Evolutionary conservation across 2,329 filamentous ascomycete species (phyloP), one percentile per base, ranked within the genome.

Genomic region (Aurifilum marmelostoma): DNA sequence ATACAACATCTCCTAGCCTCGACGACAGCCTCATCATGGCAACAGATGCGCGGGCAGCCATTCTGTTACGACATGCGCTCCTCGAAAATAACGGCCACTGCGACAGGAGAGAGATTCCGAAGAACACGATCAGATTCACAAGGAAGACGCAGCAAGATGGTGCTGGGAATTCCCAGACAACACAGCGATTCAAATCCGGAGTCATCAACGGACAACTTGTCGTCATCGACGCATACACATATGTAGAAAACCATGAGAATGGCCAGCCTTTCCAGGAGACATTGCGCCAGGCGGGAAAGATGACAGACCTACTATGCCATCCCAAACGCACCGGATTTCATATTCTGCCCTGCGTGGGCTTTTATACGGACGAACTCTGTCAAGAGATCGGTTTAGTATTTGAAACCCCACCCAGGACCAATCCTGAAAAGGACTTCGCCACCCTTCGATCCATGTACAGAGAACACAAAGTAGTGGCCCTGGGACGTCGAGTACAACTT

Each of bases 181-280:
- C 37, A 7, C 37, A 39, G 37, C 37, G 37, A 11, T 54, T 54
- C 50, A 54, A 54, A 27, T 54, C 8, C 11, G 50, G 50, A 24
- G 3, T 9, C 50, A 27, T 54, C n/a, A 27, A 27, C 29, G 50
- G 50, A 27, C 50, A 27, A 4, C 14, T 1, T 27, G 50, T 54
- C 7, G 3, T 54, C n/a, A 27, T 54, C 50, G 50, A 54, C n/a
- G 29, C 50, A 5, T 54, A 54, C 24, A 24, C 24, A 24, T 54
- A 54, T 8, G 11, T 54, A 7, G 50, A 54, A 14, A 54, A 54
- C n/a, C n/a, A n/a, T n/a, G 50, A 54, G 4, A n/a, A 4, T 14
- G 50, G 50, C n/a, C 50, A n/a, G 50, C 50, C 50, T 54, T 54
- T 54, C 50, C n/a, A 54, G 50, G 50, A 54, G 50, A 54, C 50